phyloP scores from a whole-genome alignment of 2,329 filamentous ascomycete species.

The Dryadomyces quercus-mongolicae region DNA sequence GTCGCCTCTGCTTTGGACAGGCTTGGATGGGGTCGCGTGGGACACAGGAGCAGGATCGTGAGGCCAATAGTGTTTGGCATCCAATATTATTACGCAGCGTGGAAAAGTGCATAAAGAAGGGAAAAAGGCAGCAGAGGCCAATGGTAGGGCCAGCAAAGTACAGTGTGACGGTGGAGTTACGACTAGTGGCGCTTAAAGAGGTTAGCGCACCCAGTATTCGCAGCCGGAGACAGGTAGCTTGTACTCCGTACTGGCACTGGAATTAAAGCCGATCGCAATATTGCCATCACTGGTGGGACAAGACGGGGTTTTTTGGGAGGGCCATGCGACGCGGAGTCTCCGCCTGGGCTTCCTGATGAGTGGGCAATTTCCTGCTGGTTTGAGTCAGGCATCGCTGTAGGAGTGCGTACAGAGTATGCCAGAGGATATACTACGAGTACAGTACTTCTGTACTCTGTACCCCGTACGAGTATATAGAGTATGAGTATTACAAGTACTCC shows the following conservation, averaged over 20 bases:
- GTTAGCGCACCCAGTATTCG: background rate
- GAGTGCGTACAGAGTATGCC: too few species aligned
- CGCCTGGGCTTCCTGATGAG: too few species aligned
- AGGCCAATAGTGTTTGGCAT: background rate
- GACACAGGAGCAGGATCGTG: background rate
- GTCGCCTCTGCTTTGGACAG: too few species aligned
- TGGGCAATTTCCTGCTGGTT: too few species aligned
- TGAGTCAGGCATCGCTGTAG: too few species aligned
- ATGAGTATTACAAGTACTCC: background rate
- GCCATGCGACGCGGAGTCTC: too few species aligned
- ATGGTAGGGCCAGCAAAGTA: background rate
- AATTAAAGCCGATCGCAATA: background rate
- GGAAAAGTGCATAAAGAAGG: background rate
- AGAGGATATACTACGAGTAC: too few species aligned
- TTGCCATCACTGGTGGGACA: background rate
- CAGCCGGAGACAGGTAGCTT: background rate
- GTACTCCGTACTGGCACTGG: background rate
- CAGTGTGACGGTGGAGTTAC: background rate
- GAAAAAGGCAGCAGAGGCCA: background rate
- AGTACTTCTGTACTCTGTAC: too few species aligned
- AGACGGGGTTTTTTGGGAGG: background rate
- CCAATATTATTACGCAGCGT: background rate
- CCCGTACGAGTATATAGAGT: too few species aligned
- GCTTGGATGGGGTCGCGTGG: background rate
- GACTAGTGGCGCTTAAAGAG: background rate